Base-by-base conservation (phyloP, 169 alveolate species). In the Plasmodium cynomolgi region DNA sequence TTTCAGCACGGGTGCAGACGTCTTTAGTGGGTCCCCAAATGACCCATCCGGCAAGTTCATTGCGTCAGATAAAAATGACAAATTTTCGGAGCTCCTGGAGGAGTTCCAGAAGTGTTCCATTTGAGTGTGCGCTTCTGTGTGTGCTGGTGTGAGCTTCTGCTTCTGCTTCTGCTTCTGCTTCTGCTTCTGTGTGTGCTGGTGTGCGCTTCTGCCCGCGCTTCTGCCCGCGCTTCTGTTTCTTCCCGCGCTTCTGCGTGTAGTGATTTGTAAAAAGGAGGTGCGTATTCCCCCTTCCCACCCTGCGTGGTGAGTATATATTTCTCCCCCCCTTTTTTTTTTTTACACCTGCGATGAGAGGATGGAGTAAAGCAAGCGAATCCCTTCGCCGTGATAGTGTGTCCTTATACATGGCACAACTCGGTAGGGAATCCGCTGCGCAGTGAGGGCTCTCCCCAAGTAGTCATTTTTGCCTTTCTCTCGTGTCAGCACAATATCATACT, bases 11-110 rank as follows among this genome's bases (percentile, higher is more conserved):
- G 26, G 9, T 13, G 68, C 47, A 13, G 17, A 44, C 41, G 33
- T 34, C 33, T 50, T 44, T 1, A 73, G 34, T 47, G 74, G 47
- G 20, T 23, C 29, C 33, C 44, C 79, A 1, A 34, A 29, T 8
- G 23, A 29, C 44, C 33, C 20, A 20, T n/a, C 50, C 29, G 29
- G 58, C 11, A 77, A 88, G 20, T 58, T 80, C 15, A 88, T 88
- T 26, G 58, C 90, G 58, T 54, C 95, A 23, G 95, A 91, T n/a
- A 91, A 91, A 50, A 91, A 82, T 82, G 92, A 91, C 39, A 91
- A 91, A 31, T 91, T 91, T 82, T 81, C 95, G 15, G 95, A 91
- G 44, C 50, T 91, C 20, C 75, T 91, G 9, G 95, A 91, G 11
- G 95, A 91, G 74, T 91, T 91, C 75, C 95, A 91, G 29, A 91